Evolutionary conservation across 306 rosid genomes (phyloP).

Genomic region (Herpetospermum pedunculosum): DNA sequence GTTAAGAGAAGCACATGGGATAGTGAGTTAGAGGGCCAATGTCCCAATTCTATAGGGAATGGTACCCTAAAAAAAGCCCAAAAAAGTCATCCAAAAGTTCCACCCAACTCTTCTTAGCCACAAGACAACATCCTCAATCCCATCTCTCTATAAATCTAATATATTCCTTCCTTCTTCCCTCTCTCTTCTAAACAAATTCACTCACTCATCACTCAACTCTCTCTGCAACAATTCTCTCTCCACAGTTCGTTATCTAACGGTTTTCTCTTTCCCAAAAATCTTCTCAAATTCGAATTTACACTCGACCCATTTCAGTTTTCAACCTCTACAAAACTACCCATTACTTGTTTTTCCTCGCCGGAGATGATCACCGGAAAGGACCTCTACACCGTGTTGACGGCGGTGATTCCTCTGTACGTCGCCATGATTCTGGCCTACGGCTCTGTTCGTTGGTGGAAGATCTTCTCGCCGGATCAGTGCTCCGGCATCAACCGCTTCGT

Average conservation of each 20-base stretch:
- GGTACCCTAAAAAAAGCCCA: neutral
- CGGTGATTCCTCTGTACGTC: slow-evolving; percentile 15
- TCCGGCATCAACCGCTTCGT: slow-evolving; percentile 19
- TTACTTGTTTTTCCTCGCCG: neutral
- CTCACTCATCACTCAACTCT: neutral
- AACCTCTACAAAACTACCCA: neutral
- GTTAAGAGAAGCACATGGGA: neutral
- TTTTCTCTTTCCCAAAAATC: neutral
- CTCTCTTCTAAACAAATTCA: neutral
- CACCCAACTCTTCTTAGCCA: neutral
- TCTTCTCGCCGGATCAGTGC: slow-evolving; percentile 16
- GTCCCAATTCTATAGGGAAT: neutral
- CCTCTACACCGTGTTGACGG: slow-evolving; percentile 10
- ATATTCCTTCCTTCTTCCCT: neutral
- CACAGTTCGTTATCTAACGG: neutral
- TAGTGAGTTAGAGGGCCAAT: neutral
- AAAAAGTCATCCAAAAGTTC: neutral
- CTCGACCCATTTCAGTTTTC: neutral
- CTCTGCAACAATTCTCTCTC: slow-evolving; percentile 1
- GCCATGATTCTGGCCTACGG: slow-evolving; percentile 18
- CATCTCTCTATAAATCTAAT: neutral
- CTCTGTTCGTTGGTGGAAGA: slow-evolving; percentile 18
- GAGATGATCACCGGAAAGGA: slow-evolving; percentile 13
- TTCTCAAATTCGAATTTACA: neutral
- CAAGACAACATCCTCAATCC: neutral